phyloP scores from a whole-genome alignment of 176 grass and related monocot genomes.

The Oryza glumipatula region DNA sequence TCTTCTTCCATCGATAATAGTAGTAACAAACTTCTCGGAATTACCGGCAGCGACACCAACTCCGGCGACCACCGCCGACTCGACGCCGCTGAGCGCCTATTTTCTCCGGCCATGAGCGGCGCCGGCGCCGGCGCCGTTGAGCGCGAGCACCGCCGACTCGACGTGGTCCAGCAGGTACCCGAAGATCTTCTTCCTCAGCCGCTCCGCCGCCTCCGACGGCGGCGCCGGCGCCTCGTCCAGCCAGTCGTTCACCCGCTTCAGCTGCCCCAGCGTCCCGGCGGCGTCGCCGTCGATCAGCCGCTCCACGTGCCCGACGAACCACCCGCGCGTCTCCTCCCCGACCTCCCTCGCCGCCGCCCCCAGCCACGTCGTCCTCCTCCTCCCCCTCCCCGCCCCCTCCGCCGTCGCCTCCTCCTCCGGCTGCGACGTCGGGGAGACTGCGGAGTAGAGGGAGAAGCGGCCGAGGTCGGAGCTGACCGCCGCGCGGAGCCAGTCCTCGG shows the following conservation, averaged over 20 bases:
- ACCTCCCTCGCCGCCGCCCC: constrained; percentile 33
- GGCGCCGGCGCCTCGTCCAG: not conserved
- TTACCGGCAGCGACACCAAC: no score
- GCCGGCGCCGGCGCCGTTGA: constrained; percentile 37
- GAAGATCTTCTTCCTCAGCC: constrained; percentile 66
- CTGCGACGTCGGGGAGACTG: not conserved
- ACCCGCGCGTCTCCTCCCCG: constrained; percentile 41
- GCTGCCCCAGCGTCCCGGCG: constrained; percentile 59
- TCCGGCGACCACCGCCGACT: no score
- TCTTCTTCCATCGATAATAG: no score
- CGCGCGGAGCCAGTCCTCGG: constrained; percentile 32
- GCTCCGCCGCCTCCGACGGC: constrained; percentile 25
- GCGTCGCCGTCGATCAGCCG: constrained; percentile 53
- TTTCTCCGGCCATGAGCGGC: constrained; percentile 2
- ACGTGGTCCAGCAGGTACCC: constrained; percentile 62
- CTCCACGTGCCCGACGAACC: constrained; percentile 62
- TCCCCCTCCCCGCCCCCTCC: no score
- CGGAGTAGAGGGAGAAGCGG: constrained; percentile 30
- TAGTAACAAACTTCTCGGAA: no score
- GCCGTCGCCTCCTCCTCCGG: not conserved
- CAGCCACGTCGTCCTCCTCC: constrained; percentile 4
- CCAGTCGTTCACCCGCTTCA: constrained; percentile 71
- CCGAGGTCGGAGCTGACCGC: constrained; percentile 30
- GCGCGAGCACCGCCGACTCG: constrained; percentile 58
- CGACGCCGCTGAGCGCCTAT: not conserved